phyloP scores from a whole-genome alignment of 352 stramenopile species.

The Phytopythium helicoides region DNA sequence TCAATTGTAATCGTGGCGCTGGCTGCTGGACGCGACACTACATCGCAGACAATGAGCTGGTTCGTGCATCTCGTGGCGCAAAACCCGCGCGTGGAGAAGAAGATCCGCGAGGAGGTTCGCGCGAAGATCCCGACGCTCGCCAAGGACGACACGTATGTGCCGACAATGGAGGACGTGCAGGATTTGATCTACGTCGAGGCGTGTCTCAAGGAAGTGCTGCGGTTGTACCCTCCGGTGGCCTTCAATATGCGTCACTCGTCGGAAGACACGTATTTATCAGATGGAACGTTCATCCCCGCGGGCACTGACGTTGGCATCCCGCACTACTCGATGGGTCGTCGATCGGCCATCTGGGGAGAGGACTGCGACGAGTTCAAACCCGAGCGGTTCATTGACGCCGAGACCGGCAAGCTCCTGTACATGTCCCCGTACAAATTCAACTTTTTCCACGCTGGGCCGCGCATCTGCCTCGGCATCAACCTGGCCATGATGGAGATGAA shows the following conservation, averaged over 20 bases:
- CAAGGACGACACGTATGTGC: slow-evolving; percentile 13
- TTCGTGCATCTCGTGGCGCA: slow-evolving; percentile 54
- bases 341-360: slow-evolving; percentile 27
- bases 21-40: slow-evolving; percentile 73
- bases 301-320: slow-evolving; percentile 41
- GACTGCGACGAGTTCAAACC: slow-evolving; percentile 43
- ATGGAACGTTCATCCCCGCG: slow-evolving; percentile 54
- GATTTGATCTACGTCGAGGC: slow-evolving; percentile 53
- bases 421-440: slow-evolving; percentile 62
- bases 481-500: slow-evolving; percentile 84
- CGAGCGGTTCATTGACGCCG: slow-evolving; percentile 40
- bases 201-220: slow-evolving; percentile 52
- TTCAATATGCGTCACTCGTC: slow-evolving; percentile 36
- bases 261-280: slow-evolving; percentile 44
- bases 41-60: slow-evolving; percentile 59
- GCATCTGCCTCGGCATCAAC: slow-evolving; percentile 54
- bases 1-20: slow-evolving; percentile 65
- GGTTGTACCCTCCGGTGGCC: slow-evolving; percentile 49
- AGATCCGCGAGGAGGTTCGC: slow-evolving; percentile 43
- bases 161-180: slow-evolving; percentile 31
- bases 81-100: slow-evolving; percentile 38
- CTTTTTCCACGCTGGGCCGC: slow-evolving; percentile 51
- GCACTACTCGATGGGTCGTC: slow-evolving; percentile 38
- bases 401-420: slow-evolving; percentile 24
- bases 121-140: slow-evolving; percentile 31